Evolutionary conservation across 768 basidiomycete species (phyloP).

Genomic region (Rhizopogon salebrosus): DNA sequence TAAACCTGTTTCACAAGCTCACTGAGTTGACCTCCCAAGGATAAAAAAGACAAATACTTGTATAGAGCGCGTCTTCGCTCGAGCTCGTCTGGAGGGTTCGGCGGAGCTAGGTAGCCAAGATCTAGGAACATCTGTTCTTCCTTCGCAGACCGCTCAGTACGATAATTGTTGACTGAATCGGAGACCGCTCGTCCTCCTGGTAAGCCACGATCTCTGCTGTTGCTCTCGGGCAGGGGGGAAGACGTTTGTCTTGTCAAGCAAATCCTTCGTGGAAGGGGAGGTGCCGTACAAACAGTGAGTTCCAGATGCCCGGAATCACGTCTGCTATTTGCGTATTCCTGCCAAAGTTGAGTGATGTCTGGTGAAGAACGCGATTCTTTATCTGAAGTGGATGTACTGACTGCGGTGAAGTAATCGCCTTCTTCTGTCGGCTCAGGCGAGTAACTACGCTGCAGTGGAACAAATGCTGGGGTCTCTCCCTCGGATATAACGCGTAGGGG

Average conservation of each 20-base stretch:
- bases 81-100: conserved; percentile 79
- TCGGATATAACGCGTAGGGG: conserved; percentile 12
- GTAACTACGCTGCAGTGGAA: conserved; percentile 15
- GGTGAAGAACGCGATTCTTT: conserved; percentile 11
- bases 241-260: conserved; percentile 59
- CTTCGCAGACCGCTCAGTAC: conserved; percentile 49
- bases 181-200: conserved; percentile 28
- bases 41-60: conserved; percentile 44
- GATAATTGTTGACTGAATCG: conserved; percentile 26
- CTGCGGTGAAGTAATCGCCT: conserved; percentile 24
- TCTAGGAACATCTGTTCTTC: conserved; percentile 65
- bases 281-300: conserved; percentile 32
- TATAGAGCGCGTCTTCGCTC: conserved; percentile 82
- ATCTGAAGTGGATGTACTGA: conserved; percentile 18
- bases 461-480: conserved; percentile 10
- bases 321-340: conserved; percentile 19
- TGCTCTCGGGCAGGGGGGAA: conserved; percentile 51
- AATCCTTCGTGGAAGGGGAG: conserved; percentile 46
- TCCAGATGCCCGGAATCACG: conserved; percentile 27
- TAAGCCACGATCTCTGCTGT: conserved; percentile 25
- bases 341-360: conserved; percentile 20
- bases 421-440: conserved; percentile 22
- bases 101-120: conserved; percentile 70
- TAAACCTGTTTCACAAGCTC: conserved; percentile 53
- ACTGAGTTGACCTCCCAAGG: conserved; percentile 1